These are phyloP conservation scores for Smittium mucronatum DNA, from an alignment of 371 early-diverging fungal genomes.

Conservation along the genomic window DNA sequence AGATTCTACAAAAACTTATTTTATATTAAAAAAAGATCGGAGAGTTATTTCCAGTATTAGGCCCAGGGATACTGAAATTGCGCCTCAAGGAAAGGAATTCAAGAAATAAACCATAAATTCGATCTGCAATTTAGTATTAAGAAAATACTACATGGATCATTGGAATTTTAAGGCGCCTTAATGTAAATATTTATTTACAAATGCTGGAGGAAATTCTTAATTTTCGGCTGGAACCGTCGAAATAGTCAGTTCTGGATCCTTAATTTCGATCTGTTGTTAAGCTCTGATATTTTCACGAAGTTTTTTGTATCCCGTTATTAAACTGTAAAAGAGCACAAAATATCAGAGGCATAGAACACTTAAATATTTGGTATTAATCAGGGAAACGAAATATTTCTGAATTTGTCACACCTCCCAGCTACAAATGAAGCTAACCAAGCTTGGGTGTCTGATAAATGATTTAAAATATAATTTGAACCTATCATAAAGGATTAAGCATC, in stretches of 20 bases:
- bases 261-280: constrained; percentile 35
- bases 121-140: constrained; percentile 20
- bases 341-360: constrained; percentile 24
- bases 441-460: constrained; percentile 26
- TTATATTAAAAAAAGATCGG: constrained; percentile 10
- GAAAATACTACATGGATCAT: constrained; percentile 21
- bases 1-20: too few relatives aligned
- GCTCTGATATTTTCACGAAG: constrained; percentile 34
- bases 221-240: constrained; percentile 33
- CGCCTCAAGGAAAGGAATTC: constrained; percentile 20
- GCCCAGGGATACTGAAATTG: constrained; percentile 26
- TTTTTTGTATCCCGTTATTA: constrained; percentile 27
- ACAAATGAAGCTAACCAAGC: constrained; percentile 16
- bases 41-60: constrained; percentile 19
- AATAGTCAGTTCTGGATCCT: constrained; percentile 34
- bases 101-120: constrained; percentile 23
- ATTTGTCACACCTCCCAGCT: constrained; percentile 16
- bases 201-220: constrained; percentile 27
- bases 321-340: constrained; percentile 24
- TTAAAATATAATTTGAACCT: constrained; percentile 21
- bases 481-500: constrained; percentile 27
- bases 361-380: constrained; percentile 27
- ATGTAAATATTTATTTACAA: constrained; percentile 23
- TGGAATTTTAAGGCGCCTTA: constrained; percentile 29
- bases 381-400: not conserved